A percentile compares a stretch with the other conserved stretches of the same genome.
These are phyloP conservation scores for Cyclostephanos invisitatus DNA, from an alignment of 108 stramenopile genomes.

Conservation along the genomic window DNA sequence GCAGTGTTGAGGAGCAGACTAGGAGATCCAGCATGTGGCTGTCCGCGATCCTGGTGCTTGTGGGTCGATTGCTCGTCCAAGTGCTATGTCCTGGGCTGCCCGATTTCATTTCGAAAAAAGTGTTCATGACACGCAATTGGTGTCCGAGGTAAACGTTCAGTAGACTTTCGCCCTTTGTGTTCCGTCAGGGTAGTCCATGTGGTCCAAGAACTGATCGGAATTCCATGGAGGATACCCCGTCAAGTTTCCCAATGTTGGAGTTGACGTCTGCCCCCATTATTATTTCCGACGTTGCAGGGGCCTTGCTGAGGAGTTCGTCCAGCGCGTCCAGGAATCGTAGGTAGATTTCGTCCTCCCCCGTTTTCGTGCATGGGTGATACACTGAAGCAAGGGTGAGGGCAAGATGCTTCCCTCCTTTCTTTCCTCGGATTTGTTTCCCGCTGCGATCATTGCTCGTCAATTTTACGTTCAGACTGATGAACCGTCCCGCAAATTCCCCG, in stretches of 20 bases:
- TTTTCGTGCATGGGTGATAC: conserved; percentile 2
- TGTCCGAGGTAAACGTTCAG: conserved; percentile 1
- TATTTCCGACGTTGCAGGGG: neutral
- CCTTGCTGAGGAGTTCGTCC: neutral
- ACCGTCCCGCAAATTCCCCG: neutral
- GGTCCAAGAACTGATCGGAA: neutral
- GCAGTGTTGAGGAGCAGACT: neutral
- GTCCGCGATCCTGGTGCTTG: neutral
- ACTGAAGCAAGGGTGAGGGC: neutral
- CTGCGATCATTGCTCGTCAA: neutral
- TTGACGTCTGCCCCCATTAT: conserved; percentile 4
- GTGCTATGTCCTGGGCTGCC: neutral
- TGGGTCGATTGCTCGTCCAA: neutral
- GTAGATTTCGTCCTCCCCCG: neutral
- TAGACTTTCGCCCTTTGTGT: neutral
- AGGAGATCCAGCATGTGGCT: neutral
- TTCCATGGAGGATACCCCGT: neutral
- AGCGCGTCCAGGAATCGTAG: neutral
- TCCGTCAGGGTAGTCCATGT: neutral
- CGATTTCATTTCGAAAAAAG: neutral
- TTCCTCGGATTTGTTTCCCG: conserved; percentile 2
- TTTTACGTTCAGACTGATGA: neutral
- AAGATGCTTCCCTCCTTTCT: neutral
- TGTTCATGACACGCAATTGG: neutral
- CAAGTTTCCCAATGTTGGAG: conserved; percentile 2